These are phyloP conservation scores for Gastrolobium bilobum DNA, from an alignment of 306 rosid species.

Conservation along the genomic window DNA sequence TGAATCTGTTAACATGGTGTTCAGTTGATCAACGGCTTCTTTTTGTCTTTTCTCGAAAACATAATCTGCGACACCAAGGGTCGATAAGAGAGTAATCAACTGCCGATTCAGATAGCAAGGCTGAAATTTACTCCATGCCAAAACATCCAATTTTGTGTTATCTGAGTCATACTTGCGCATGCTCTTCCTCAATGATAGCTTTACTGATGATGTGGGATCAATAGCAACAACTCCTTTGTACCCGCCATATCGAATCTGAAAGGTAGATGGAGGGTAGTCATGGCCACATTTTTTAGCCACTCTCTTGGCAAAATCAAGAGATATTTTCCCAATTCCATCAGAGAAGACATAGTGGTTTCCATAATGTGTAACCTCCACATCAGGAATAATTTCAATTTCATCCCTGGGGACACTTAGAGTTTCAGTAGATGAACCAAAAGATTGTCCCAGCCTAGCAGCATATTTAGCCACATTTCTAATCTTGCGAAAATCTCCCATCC, in stretches of 20 bases:
- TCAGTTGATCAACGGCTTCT: conserved; percentile 67
- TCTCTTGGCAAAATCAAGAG: conserved; percentile 67
- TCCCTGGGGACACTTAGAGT: conserved; percentile 57
- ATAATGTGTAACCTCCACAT: conserved; percentile 42
- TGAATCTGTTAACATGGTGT: conserved; percentile 71
- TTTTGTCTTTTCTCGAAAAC: conserved; percentile 74
- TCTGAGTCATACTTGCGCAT: conserved; percentile 78
- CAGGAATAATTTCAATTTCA: conserved; percentile 72
- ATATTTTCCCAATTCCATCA: conserved; percentile 93
- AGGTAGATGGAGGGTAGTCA: conserved; percentile 72
- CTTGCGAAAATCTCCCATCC: conserved; percentile 77
- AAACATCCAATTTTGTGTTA: conserved; percentile 74
- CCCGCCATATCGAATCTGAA: conserved; percentile 92
- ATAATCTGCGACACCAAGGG: conserved; percentile 71
- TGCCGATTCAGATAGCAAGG: conserved; percentile 86
- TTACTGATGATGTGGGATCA: conserved; percentile 71
- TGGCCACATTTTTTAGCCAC: conserved; percentile 78
- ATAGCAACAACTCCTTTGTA: conserved; percentile 93
- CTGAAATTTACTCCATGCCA: conserved; percentile 73
- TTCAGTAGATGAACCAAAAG: conserved; percentile 93
- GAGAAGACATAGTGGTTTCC: conserved; percentile 69
- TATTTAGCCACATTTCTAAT: conserved; percentile 91
- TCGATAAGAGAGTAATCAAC: conserved; percentile 78
- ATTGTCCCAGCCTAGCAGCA: conserved; percentile 94
- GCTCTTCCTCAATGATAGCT: conserved; percentile 80